Base-by-base conservation (phyloP, 2,329 filamentous ascomycete genomes). In the Ramichloridium luteum region DNA sequence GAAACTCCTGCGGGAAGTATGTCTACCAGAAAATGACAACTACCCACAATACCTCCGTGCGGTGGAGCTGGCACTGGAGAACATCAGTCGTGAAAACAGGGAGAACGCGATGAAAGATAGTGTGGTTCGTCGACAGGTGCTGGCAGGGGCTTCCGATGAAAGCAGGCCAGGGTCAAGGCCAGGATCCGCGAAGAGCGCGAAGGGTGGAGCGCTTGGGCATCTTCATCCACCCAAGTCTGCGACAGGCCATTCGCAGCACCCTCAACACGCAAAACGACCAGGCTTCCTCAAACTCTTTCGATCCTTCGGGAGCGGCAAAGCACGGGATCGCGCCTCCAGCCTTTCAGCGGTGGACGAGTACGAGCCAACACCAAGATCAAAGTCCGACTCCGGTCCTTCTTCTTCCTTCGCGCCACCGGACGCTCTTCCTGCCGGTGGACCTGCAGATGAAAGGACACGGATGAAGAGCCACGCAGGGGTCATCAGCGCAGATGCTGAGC, bases 11-110 rank as follows among this genome's bases (percentile, higher is more conserved):
- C 48, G 55, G n/a, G 58, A 63, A 35, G 56, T 58, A 4, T 62
- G 59, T 32, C 20, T 23, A 8, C 8, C 20, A n/a, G 20, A 23
- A 8, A 46, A 49, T 22, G 42, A 45, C 4, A 54, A 61, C 28
- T 65, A 65, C 33, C 61, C 61, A 4, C 56, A 62, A 36, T 64
- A 64, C 37, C 46, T 59, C 10, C 49, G 53, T 4, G 59, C 60
- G 5, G 54, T 55, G 6, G 53, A 62, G 31, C 50, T 49, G 18
- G 62, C 62, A 1, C 44, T 65, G 31, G 54, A 57, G 32, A 59
- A 66, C 38, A 56, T 65, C 35, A 53, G 48, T 13, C 49, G 50
- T 6, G 51, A 54, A 29, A 30, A 33, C 4, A 33, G 44, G 11
- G 50, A 54, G 33, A 43, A 39, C 15, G 34, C 32, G 9, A 33